These are phyloP conservation scores for Spiraea crenata DNA, from an alignment of 331 rosid species.

Conservation along the genomic window DNA sequence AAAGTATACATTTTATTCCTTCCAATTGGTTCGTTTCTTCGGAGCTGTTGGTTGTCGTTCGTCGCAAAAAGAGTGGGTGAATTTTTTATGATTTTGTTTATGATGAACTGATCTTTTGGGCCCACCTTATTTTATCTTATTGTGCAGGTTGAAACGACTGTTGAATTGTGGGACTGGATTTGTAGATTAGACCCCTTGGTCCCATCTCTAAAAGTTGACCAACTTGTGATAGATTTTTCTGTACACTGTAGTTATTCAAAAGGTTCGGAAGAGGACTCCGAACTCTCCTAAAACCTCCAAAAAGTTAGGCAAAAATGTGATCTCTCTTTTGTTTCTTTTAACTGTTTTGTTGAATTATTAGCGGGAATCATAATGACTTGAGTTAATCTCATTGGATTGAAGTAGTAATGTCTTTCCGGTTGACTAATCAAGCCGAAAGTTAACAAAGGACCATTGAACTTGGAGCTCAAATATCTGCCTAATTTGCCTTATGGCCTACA, in stretches of 20 bases:
- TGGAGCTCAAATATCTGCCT: background rate
- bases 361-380: no score
- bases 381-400: no score
- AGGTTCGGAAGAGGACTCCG: no score
- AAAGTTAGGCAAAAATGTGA: no score
- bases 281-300: no score
- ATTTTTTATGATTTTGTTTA: background rate
- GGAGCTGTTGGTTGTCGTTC: background rate
- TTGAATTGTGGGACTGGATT: conserved; percentile 14
- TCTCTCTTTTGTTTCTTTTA: no score
- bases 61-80: background rate
- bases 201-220: conserved; percentile 17
- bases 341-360: no score
- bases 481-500: background rate
- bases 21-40: background rate
- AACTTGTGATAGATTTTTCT: no score
- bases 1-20: background rate
- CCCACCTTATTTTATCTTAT: background rate
- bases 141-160: background rate
- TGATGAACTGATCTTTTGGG: conserved; percentile 3
- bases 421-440: background rate
- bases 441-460: background rate
- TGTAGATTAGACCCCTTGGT: conserved; percentile 20
- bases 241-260: no score
- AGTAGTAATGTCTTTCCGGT: no score